phyloP scores from a whole-genome alignment of 2,329 filamentous ascomycete species.

The Chaetomium olivaceum region DNA sequence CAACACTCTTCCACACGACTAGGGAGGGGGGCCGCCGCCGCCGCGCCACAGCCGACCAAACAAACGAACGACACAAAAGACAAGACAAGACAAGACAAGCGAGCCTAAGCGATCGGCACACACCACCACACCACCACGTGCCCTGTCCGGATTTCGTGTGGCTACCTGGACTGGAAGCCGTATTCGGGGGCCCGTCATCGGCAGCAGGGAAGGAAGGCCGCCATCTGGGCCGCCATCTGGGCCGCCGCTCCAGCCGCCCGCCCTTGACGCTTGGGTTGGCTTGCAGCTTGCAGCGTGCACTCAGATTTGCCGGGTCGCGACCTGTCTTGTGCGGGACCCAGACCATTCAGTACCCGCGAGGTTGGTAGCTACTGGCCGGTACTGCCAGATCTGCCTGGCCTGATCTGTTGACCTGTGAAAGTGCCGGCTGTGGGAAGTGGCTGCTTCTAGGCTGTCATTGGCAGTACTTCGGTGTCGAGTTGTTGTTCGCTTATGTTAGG shows the following conservation, averaged over 20 bases:
- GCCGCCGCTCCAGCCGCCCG: slow-evolving; percentile 18
- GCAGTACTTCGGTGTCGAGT: background rate
- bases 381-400: background rate
- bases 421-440: slow-evolving; percentile 2
- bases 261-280: background rate
- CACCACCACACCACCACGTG: slow-evolving; percentile 12
- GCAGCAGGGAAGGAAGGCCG: background rate
- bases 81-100: background rate
- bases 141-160: background rate
- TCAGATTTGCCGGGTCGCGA: background rate
- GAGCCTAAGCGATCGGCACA: slow-evolving; percentile 6
- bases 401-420: background rate
- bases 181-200: background rate
- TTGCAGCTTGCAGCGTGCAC: background rate
- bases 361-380: background rate
- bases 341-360: background rate
- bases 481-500: background rate
- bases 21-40: background rate
- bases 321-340: background rate
- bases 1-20: background rate
- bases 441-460: background rate
- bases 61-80: background rate
- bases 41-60: slow-evolving; percentile 1
- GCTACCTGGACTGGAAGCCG: slow-evolving; percentile 6
- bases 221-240: slow-evolving; percentile 8